Base-by-base conservation (phyloP, 768 basidiomycete species). In the Amanita pseudoporphyria region DNA sequence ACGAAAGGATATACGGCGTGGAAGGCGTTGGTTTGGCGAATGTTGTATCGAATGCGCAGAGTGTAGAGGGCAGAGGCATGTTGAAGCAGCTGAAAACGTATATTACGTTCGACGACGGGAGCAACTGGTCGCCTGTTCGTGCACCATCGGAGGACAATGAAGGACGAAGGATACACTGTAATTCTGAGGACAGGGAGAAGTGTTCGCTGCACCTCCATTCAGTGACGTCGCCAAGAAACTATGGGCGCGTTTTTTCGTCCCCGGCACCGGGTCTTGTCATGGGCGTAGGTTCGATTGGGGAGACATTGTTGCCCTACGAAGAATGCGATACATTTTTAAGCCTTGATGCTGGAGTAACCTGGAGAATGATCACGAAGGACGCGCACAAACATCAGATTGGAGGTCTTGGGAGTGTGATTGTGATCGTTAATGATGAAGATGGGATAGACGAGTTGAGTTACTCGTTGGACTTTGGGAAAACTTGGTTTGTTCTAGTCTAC, bases 341-440 rank as follows among this genome's bases (percentile, higher is more conserved):
- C 56, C 84, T 75, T 0, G 90, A 99, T 58, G 93, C 84, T 0
- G 96, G 96, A 1, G 56, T 92, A 12, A 78, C 79, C 5, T 99
- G 96, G 95, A 67, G 58, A 19, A 91, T 90, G 84, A 73, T 84
- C 9, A 70, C 71, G 37, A 68, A 65, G 46, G 81, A 84, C 19
- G 87, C 95, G 0, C 84, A 90, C 61, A 92, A 93, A 66, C 97
- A 97, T 59, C 94, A 98, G 67, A 94, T 98, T 62, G 96, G 96
- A 5, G 96, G 96, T 59, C 74, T 76, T 58, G 96, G 77, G 0
- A 86, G 85, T 57, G 77, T 98, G 22, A 57, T 87, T 28, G 78
- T 98, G 9, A 70, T 83, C 21, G 78, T 92, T 3, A 83, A 95
- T 56, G 92, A 99, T 56, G 94, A 98, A 59, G 82, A 87, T 32